phyloP scores from a whole-genome alignment of 2,329 filamentous ascomycete species.

The Macrophomina phaseolina region DNA sequence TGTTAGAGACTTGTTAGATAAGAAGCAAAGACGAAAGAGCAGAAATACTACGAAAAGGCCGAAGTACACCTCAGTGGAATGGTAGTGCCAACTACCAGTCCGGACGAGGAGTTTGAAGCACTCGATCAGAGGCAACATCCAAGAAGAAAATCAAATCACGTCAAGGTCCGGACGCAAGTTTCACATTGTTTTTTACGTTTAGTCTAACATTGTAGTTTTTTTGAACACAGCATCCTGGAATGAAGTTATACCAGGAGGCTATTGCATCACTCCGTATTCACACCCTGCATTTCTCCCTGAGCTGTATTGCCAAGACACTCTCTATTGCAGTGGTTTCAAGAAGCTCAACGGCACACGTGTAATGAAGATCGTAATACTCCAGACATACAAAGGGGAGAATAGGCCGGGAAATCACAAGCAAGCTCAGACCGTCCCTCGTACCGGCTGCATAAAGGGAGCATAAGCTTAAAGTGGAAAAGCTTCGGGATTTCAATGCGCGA shows the following conservation, averaged over 20 bases:
- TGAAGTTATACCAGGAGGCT: no score
- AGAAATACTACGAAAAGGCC: no score
- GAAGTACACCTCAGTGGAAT: no score
- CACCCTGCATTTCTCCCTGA: background rate
- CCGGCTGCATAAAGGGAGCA: conserved; percentile 3
- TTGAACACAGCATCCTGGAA: no score
- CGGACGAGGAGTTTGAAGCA: no score
- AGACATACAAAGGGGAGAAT: conserved; percentile 4
- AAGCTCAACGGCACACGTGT: background rate
- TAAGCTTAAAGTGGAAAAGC: conserved; percentile 21
- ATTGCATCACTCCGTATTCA: background rate
- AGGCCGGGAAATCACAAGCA: conserved; percentile 2
- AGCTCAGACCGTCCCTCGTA: conserved; percentile 6
- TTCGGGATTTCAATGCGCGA: background rate
- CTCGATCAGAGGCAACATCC: no score
- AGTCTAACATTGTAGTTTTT: no score
- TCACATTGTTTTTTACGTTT: no score
- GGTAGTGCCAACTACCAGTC: no score
- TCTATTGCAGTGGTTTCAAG: background rate
- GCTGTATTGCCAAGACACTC: background rate
- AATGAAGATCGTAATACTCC: conserved; percentile 19
- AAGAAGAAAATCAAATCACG: no score
- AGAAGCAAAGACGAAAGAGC: no score
- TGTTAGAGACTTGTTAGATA: conserved; percentile 37
- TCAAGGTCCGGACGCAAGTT: no score